These are phyloP conservation scores for Neodidymelliopsis sp. DNA, from an alignment of 2,329 filamentous ascomycete species.

Conservation along the genomic window DNA sequence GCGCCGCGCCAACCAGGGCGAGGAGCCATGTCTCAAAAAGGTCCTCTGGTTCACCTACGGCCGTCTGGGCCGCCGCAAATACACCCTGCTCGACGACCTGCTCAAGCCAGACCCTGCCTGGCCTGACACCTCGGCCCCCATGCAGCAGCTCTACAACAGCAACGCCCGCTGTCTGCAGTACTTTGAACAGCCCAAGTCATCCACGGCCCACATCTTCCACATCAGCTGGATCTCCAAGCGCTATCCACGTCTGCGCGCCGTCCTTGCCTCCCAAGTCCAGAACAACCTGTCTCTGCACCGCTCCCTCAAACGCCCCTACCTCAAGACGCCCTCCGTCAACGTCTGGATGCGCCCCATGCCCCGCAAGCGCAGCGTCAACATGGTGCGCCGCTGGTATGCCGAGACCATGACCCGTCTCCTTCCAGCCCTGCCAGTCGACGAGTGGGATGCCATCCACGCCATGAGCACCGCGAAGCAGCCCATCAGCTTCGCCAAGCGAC, in stretches of 20 bases:
- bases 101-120: conserved; percentile 32
- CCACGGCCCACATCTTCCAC: conserved; percentile 20
- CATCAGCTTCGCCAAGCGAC: conserved; percentile 33
- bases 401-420: conserved; percentile 52
- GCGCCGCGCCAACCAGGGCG: conserved; percentile 64
- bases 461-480: conserved; percentile 48
- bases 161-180: conserved; percentile 37
- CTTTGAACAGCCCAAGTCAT: conserved; percentile 39
- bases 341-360: conserved; percentile 58
- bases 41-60: conserved; percentile 65
- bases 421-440: conserved; percentile 54
- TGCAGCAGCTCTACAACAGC: conserved; percentile 49
- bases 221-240: conserved; percentile 39
- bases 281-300: conserved; percentile 27
- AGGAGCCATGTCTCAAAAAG: conserved; percentile 58
- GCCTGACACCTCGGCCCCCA: conserved; percentile 23
- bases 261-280: conserved; percentile 36
- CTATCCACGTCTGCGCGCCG: conserved; percentile 40
- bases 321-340: conserved; percentile 54
- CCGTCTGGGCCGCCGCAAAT: conserved; percentile 61
- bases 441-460: conserved; percentile 54
- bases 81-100: conserved; percentile 50
- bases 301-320: conserved; percentile 30
- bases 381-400: conserved; percentile 54
- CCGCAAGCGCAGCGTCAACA: conserved; percentile 52